Conservation (phyloP, 345 rosid genomes). For the Ceriops zippeliana region DNA sequence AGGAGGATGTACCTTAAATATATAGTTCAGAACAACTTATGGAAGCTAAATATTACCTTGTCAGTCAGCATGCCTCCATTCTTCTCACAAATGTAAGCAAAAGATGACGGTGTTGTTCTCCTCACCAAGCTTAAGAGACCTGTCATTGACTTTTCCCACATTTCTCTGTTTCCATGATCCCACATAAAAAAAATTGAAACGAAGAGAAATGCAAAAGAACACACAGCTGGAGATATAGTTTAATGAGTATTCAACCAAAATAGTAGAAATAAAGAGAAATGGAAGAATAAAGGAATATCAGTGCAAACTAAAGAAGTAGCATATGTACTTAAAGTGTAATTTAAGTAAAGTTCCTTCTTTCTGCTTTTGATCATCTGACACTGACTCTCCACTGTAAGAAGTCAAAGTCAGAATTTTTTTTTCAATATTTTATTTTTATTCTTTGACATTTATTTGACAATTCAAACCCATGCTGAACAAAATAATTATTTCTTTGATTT, state of each 20-base stretch:
- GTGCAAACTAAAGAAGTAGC: neutral
- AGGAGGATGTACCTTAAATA: neutral
- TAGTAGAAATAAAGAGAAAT: neutral
- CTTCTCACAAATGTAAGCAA: constrained; percentile 22
- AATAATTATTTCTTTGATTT: neutral
- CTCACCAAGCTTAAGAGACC: constrained; percentile 20
- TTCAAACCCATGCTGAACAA: neutral
- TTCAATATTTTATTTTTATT: too few species aligned
- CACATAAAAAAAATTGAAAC: neutral
- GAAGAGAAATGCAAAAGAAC: neutral
- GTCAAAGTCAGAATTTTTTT: too few species aligned
- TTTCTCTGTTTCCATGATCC: constrained; percentile 17
- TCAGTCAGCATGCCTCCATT: constrained; percentile 13
- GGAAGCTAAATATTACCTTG: neutral
- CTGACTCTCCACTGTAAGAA: too few species aligned
- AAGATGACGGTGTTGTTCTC: constrained; percentile 22
- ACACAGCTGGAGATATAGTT: neutral
- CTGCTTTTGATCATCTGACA: too few species aligned
- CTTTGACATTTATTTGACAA: too few species aligned
- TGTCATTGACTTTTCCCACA: constrained; percentile 30
- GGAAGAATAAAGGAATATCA: neutral
- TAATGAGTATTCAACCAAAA: neutral
- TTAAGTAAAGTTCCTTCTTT: neutral
- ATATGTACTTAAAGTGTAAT: neutral
- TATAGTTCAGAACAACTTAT: too few species aligned